These are phyloP conservation scores for Chamaenerion angustifolium DNA, from an alignment of 345 rosid genomes.

Conservation along the genomic window DNA sequence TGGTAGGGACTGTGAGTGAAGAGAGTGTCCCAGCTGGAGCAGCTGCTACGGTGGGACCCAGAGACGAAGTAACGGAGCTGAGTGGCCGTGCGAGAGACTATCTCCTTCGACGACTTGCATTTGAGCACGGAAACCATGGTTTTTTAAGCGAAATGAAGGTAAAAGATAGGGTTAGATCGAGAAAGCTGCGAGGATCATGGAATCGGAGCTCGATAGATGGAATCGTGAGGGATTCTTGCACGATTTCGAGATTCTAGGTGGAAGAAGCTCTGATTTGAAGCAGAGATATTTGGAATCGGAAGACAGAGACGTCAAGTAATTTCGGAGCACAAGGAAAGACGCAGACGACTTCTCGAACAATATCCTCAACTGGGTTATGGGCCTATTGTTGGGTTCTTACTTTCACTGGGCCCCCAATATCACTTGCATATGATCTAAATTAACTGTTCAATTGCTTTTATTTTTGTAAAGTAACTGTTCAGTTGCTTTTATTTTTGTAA, in stretches of 20 bases:
- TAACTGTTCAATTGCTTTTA: too few relatives aligned
- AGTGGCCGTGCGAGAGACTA: slow-evolving; percentile 44
- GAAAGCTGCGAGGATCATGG: slow-evolving; percentile 4
- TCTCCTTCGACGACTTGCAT: slow-evolving; percentile 43
- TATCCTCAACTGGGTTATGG: too few relatives aligned
- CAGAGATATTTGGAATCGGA: not conserved
- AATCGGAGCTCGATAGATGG: slow-evolving; percentile 1
- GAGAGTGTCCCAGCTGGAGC: slow-evolving; percentile 34
- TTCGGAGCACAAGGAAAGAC: too few relatives aligned
- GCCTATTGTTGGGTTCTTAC: too few relatives aligned
- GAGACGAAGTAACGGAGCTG: slow-evolving; percentile 50
- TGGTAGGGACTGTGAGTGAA: slow-evolving; percentile 26
- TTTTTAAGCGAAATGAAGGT: slow-evolving; percentile 1
- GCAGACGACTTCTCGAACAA: too few relatives aligned
- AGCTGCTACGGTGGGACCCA: slow-evolving; percentile 24
- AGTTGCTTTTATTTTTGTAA: too few relatives aligned
- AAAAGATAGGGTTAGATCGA: slow-evolving; percentile 2
- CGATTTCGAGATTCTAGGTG: too few relatives aligned
- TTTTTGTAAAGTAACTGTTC: too few relatives aligned
- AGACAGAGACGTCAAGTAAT: too few relatives aligned
- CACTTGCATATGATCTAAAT: too few relatives aligned
- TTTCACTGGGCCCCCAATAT: too few relatives aligned
- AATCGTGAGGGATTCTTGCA: not conserved
- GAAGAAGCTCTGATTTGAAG: too few relatives aligned
- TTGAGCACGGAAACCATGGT: slow-evolving; percentile 65